These are phyloP conservation scores for Penicillium steckii DNA, from an alignment of 495 filamentous ascomycete species.

Conservation along the genomic window DNA sequence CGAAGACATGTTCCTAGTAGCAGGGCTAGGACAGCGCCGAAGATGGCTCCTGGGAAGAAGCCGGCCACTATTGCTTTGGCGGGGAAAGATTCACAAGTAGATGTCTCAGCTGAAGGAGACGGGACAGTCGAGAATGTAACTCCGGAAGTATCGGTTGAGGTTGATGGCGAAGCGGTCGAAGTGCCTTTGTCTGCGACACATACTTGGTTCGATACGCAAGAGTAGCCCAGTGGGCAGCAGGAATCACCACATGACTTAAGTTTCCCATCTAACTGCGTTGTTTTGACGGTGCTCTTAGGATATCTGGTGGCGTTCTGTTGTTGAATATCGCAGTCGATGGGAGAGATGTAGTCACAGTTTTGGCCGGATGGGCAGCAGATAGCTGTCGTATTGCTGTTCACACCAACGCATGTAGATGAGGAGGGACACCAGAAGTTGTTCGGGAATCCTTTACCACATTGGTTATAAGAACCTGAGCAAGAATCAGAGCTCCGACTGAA, in stretches of 20 bases:
- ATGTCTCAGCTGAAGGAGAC: slow-evolving; percentile 19
- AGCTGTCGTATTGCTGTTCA: slow-evolving; percentile 66
- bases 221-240: slow-evolving; percentile 81
- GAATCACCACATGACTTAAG: slow-evolving; percentile 56
- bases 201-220: slow-evolving; percentile 52
- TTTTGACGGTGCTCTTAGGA: slow-evolving; percentile 65
- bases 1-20: slow-evolving; percentile 45
- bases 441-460: slow-evolving; percentile 60
- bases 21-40: slow-evolving; percentile 50
- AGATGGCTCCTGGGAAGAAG: slow-evolving; percentile 61
- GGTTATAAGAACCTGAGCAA: slow-evolving; percentile 47
- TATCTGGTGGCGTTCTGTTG: slow-evolving; percentile 61
- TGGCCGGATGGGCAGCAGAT: slow-evolving; percentile 72
- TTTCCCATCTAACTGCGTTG: slow-evolving; percentile 56
- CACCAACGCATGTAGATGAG: slow-evolving; percentile 57
- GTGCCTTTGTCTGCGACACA: slow-evolving; percentile 41
- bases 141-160: slow-evolving; percentile 18
- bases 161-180: slow-evolving; percentile 30
- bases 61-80: slow-evolving; percentile 55
- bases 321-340: slow-evolving; percentile 69
- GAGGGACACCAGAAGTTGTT: slow-evolving; percentile 73
- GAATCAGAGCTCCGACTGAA: slow-evolving; percentile 31
- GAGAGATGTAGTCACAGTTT: slow-evolving; percentile 62
- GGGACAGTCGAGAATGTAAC: slow-evolving; percentile 19
- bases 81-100: slow-evolving; percentile 45